Percentiles rank a stretch among this genome's conserved stretches.
Evolutionary conservation across 2,329 filamentous ascomycete species (phyloP).

Genomic region (Cladosporium sp.): DNA sequence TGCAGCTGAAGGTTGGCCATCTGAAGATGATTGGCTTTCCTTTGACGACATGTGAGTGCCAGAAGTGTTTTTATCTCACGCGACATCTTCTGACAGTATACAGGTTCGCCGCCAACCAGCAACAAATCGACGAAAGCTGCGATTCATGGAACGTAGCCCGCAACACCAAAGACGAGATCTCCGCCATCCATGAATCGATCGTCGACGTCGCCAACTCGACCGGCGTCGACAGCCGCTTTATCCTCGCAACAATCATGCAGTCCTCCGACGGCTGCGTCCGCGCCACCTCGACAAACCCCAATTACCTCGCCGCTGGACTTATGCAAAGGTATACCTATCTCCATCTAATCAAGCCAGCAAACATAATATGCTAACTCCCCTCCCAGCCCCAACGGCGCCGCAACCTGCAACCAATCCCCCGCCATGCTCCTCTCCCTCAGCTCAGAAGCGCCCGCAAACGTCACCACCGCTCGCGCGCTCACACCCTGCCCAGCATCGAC

Average conservation of each 20-base stretch:
- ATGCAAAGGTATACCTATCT: conserved; percentile 40
- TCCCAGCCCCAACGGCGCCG: conserved; percentile 29
- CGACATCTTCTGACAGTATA: conserved; percentile 13
- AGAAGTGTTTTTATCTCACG: conserved; percentile 18
- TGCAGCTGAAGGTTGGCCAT: conserved; percentile 24
- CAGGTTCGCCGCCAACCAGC: conserved; percentile 33
- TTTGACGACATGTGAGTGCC: conserved; percentile 30
- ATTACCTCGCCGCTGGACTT: conserved; percentile 43
- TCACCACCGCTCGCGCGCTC: conserved; percentile 21
- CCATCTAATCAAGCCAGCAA: background rate
- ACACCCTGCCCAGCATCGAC: conserved; percentile 37
- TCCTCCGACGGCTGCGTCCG: conserved; percentile 46
- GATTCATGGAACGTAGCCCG: conserved; percentile 31
- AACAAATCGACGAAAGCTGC: conserved; percentile 36
- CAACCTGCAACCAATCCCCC: conserved; percentile 33
- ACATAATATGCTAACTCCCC: conserved; percentile 2
- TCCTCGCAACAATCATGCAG: conserved; percentile 45
- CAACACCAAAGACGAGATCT: conserved; percentile 37
- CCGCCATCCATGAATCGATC: conserved; percentile 38
- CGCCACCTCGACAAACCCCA: conserved; percentile 40
- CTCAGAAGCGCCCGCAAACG: conserved; percentile 33
- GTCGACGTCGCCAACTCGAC: conserved; percentile 28
- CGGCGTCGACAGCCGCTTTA: conserved; percentile 39
- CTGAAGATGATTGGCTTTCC: conserved; percentile 21
- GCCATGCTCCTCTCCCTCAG: conserved; percentile 19